Percentiles rank a stretch among this genome's conserved stretches.
phyloP scores from a whole-genome alignment of 192 early-diverging fungal species.

The Backusella tarrabulga region DNA sequence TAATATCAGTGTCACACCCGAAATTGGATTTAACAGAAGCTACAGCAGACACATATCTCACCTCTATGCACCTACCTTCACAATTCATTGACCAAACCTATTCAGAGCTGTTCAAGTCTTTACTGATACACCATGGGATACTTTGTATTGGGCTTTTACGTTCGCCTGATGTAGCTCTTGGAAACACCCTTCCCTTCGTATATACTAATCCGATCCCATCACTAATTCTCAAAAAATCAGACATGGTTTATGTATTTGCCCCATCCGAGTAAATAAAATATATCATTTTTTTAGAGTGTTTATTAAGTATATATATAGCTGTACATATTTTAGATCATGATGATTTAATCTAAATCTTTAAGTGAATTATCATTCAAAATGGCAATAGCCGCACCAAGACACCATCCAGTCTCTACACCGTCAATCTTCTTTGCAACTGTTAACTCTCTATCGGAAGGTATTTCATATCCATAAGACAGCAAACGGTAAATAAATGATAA shows the following conservation, averaged over 20 bases:
- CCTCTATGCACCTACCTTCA: conserved; percentile 39
- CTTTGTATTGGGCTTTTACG: conserved; percentile 54
- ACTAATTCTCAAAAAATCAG: conserved; percentile 49
- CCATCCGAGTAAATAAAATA: neutral
- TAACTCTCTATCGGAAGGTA: conserved; percentile 56
- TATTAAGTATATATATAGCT: neutral
- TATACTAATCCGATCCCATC: conserved; percentile 63
- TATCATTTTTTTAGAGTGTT: neutral
- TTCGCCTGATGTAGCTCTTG: conserved; percentile 34
- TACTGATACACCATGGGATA: conserved; percentile 49
- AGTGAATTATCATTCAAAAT: conserved; percentile 51
- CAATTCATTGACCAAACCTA: conserved; percentile 50
- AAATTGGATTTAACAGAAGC: neutral
- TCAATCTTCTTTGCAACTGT: conserved; percentile 81
- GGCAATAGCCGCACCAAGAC: conserved; percentile 78
- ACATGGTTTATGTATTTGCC: conserved; percentile 52
- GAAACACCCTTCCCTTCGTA: conserved; percentile 63
- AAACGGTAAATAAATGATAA: conserved; percentile 75
- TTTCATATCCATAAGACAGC: conserved; percentile 69
- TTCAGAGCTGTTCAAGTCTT: conserved; percentile 42
- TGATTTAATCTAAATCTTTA: neutral
- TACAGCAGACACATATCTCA: conserved; percentile 31
- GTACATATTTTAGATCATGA: neutral
- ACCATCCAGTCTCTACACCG: conserved; percentile 86
- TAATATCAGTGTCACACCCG: neutral